Conservation (phyloP, 192 early-diverging fungal species). For the Lobosporangium transversale region DNA sequence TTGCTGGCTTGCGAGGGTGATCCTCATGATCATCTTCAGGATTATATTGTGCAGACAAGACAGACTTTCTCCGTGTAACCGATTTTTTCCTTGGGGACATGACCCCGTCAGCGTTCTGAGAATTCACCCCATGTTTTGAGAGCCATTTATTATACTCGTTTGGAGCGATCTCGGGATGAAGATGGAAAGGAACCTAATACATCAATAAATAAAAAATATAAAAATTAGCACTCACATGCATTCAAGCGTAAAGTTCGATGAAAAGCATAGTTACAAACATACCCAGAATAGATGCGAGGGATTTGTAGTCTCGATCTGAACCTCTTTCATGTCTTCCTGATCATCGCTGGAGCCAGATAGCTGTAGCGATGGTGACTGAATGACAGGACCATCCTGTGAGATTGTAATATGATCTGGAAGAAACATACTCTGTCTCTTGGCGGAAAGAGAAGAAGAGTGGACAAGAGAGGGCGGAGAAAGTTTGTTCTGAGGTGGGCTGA, state of each 20-base stretch:
- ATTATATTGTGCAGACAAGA: slow-evolving; percentile 54
- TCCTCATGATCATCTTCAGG: slow-evolving; percentile 50
- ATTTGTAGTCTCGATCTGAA: slow-evolving; percentile 53
- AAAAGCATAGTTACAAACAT: background rate
- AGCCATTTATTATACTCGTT: slow-evolving; percentile 59
- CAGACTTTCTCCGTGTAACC: slow-evolving; percentile 50
- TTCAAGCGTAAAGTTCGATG: background rate
- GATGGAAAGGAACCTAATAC: slow-evolving; percentile 56
- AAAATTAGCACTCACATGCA: background rate
- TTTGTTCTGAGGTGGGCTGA: background rate
- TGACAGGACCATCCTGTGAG: slow-evolving; percentile 12
- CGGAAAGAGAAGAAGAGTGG: slow-evolving; percentile 15
- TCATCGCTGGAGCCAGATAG: slow-evolving; percentile 23
- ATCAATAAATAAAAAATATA: background rate
- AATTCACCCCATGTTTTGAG: slow-evolving; percentile 46
- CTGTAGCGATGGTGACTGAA: slow-evolving; percentile 23
- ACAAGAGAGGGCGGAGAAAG: slow-evolving; percentile 8
- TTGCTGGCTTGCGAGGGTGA: slow-evolving; percentile 18
- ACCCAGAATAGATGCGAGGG: slow-evolving; percentile 60
- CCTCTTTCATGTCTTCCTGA: slow-evolving; percentile 51
- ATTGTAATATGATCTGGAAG: slow-evolving; percentile 23
- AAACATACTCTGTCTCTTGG: slow-evolving; percentile 41
- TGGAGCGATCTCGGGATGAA: slow-evolving; percentile 59
- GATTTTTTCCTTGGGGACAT: slow-evolving; percentile 29
- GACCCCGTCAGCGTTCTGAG: slow-evolving; percentile 16